A percentile compares a stretch with the other conserved stretches of the same genome.
These are phyloP conservation scores for Aphanoascus verrucosus DNA, from an alignment of 2,329 filamentous ascomycete species.

Conservation along the genomic window DNA sequence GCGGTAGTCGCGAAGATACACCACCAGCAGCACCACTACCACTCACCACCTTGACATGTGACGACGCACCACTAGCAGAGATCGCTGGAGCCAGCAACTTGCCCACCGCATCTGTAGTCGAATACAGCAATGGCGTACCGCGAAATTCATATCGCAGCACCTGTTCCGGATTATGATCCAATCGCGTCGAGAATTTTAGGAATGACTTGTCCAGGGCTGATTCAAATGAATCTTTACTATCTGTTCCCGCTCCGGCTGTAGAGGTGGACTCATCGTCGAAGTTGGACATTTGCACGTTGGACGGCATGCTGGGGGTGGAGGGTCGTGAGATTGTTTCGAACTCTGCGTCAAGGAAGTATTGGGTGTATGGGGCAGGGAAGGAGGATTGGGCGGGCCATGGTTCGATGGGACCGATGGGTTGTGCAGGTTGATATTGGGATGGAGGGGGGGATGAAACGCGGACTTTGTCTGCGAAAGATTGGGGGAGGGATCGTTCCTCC, in stretches of 20 bases:
- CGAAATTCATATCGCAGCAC: constrained; percentile 69
- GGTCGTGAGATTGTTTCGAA: constrained; percentile 67
- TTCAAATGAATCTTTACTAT: constrained; percentile 63
- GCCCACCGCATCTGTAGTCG: constrained; percentile 63
- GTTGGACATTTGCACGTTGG: constrained; percentile 37
- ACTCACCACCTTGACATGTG: constrained; percentile 21
- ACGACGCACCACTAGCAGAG: constrained; percentile 12
- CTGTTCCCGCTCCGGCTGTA: constrained; percentile 24
- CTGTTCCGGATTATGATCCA: constrained; percentile 72
- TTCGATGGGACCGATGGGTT: constrained; percentile 35
- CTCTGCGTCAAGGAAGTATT: constrained; percentile 77
- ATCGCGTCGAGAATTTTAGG: constrained; percentile 66
- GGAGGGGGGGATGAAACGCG: constrained; percentile 39
- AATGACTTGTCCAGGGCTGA: constrained; percentile 64
- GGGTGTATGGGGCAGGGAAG: constrained; percentile 61
- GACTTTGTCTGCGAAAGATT: constrained; percentile 64
- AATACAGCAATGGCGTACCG: constrained; percentile 68
- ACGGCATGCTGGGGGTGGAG: constrained; percentile 41
- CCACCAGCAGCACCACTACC: constrained; percentile 15
- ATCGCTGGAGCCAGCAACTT: constrained; percentile 42
- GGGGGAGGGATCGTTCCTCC: constrained; percentile 52
- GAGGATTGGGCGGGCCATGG: constrained; percentile 63
- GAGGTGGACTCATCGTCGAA: constrained; percentile 26
- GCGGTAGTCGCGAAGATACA: constrained; percentile 48
- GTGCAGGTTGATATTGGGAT: constrained; percentile 16